Evolutionary conservation across 176 grass and related monocot genomes (phyloP).

Genomic region (Triticum monococcum): DNA sequence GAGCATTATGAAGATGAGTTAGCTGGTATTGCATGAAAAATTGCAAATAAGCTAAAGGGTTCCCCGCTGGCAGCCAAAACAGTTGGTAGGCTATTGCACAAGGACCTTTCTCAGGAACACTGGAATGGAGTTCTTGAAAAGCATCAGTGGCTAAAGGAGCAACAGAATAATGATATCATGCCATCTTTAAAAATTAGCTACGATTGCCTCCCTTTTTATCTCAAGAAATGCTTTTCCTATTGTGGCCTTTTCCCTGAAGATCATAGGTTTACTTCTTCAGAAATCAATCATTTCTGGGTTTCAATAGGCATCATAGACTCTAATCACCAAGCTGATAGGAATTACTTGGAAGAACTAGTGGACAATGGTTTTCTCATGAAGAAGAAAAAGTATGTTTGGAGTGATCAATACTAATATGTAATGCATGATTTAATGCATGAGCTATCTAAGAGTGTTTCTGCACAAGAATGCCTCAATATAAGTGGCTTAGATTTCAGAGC

Average conservation of each 20-base stretch:
- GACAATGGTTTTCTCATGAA: background rate
- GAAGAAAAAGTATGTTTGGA: fast-evolving
- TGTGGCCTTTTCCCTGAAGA: background rate
- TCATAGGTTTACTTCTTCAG: fast-evolving
- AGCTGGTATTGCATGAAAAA: background rate
- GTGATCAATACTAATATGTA: background rate
- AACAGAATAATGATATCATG: background rate
- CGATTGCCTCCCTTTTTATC: background rate
- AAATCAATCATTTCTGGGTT: background rate
- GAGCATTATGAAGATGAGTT: background rate
- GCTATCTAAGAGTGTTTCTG: background rate
- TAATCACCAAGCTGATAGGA: background rate
- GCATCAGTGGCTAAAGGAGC: background rate
- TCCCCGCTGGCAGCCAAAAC: background rate
- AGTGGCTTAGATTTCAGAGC: background rate
- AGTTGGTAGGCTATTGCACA: background rate
- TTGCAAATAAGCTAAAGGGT: background rate
- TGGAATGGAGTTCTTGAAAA: background rate
- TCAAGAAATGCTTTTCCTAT: background rate
- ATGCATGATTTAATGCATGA: background rate
- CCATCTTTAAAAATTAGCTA: background rate
- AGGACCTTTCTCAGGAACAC: background rate
- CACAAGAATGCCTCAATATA: background rate
- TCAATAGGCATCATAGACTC: background rate
- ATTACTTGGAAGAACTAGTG: background rate